Base-by-base conservation (phyloP, 768 basidiomycete species). In the Boletellus ananas region DNA sequence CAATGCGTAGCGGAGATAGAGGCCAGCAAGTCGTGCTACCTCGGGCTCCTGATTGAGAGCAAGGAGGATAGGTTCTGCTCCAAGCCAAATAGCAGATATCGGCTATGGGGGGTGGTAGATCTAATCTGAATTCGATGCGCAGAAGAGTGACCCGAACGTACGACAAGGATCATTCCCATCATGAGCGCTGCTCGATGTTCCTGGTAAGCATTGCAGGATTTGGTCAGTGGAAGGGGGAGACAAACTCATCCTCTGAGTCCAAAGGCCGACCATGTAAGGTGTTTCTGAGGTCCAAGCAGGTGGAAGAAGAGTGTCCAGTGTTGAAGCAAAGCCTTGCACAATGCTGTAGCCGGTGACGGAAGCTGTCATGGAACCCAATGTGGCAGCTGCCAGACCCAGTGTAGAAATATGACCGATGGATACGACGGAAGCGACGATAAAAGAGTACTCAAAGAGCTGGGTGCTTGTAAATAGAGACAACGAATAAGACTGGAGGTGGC, bases 371-470 rank as follows among this genome's bases (percentile, higher is more conserved):
- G 80, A 83, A 2, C 80, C 85, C 11, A 89, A 69, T 17, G 80
- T 85, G 21, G 87, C 81, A 0, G 90, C 92, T 2, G 95, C 95
- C 0, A 98, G 80, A 18, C 93, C 90, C 1, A 80, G 81, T 0
- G 93, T 95, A 1, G 91, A 93, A 11, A 97, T 70, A 66, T 97
- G 95, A 0, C 95, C 95, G 20, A 95, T 87, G 11, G 85, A 85
- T 33, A 98, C 67, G 43, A 95, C 90, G 11, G 90, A 85, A 3
- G 84, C 84, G 34, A 95, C 75, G 40, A 91, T 79, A 31, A 98
- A 80, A 9, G 87, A 89, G 66, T 89, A 94, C 64, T 98, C 94
- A 17, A 90, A 75, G 17, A 91, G 44, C 54, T 90, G 86, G 3
- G 90, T 85, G 6, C 90, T 90, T 36, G 36, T 25, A 12, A 41